Percentiles rank a stretch among this genome's conserved stretches.
Evolutionary conservation across 441 rosid genomes (phyloP).

Genomic region (Euphorbia schlechtendalii): DNA sequence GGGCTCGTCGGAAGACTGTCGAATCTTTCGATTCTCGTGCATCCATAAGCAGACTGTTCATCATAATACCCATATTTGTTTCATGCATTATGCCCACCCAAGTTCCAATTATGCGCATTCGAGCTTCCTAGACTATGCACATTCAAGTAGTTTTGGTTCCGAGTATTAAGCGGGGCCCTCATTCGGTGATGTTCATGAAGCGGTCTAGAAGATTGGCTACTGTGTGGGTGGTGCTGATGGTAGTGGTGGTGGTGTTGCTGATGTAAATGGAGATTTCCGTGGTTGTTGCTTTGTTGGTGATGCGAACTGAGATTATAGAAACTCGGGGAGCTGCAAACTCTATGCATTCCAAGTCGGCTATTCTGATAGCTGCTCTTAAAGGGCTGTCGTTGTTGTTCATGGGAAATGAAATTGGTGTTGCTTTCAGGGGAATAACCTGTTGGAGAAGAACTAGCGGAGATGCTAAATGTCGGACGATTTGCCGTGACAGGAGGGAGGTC

Average conservation of each 20-base stretch:
- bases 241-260: constrained; percentile 27
- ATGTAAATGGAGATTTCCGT: constrained; percentile 18
- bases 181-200: too few relatives aligned
- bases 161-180: constrained; percentile 19
- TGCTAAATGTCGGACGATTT: constrained; percentile 33
- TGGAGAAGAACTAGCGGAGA: constrained; percentile 59
- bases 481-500: constrained; percentile 27
- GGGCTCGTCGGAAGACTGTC: constrained; percentile 52
- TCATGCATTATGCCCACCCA: too few relatives aligned
- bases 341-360: constrained; percentile 36
- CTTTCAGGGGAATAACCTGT: constrained; percentile 46
- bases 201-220: constrained; percentile 27
- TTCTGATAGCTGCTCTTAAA: constrained; percentile 18
- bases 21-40: constrained; percentile 24
- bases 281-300: too few relatives aligned
- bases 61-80: too few relatives aligned
- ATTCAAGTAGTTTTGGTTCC: constrained; percentile 18
- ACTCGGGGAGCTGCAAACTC: constrained; percentile 64
- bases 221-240: constrained; percentile 22
- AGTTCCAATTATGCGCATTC: constrained; percentile 13
- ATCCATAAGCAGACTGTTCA: too few relatives aligned
- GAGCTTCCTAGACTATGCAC: constrained; percentile 29
- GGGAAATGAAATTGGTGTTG: constrained; percentile 17
- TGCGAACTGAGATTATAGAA: constrained; percentile 33
- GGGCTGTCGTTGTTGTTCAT: constrained; percentile 25